phyloP scores from a whole-genome alignment of 768 basidiomycete species.

The Russula sp. region DNA sequence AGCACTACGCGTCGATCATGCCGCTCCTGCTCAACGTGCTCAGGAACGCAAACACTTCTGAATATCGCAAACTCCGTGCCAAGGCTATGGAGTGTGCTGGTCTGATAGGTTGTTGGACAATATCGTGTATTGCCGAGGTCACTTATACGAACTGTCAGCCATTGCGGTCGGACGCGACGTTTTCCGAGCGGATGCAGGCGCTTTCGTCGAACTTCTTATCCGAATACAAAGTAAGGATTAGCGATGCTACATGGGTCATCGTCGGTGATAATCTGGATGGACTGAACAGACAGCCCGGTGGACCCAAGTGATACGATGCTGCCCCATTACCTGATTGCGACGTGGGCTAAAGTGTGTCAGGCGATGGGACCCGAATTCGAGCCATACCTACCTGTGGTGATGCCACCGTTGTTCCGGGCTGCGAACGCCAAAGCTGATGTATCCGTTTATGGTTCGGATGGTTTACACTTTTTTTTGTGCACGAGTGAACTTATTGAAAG shows the following conservation, averaged over 20 bases:
- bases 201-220: constrained; percentile 65
- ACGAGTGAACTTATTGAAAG: not conserved
- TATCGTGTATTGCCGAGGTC: not conserved
- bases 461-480: constrained; percentile 19
- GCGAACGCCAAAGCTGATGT: constrained; percentile 80
- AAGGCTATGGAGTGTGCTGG: constrained; percentile 93
- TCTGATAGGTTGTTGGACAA: constrained; percentile 53
- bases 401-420: constrained; percentile 67
- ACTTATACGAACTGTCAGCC: constrained; percentile 36
- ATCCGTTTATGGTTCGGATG: constrained; percentile 50
- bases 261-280: not conserved
- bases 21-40: constrained; percentile 72
- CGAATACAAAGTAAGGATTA: constrained; percentile 60
- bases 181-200: constrained; percentile 66
- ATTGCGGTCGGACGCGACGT: constrained; percentile 80
- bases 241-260: not conserved
- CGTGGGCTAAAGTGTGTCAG: constrained; percentile 86
- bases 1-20: constrained; percentile 79
- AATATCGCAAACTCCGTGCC: constrained; percentile 60
- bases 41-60: constrained; percentile 56
- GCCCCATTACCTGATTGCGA: constrained; percentile 70
- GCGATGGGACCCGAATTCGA: constrained; percentile 80
- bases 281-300: constrained; percentile 47
- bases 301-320: constrained; percentile 69
- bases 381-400: constrained; percentile 77